A percentile compares a stretch with the other conserved stretches of the same genome.
Evolutionary conservation across 768 basidiomycete species (phyloP).

Genomic region (Harrya chromipes): DNA sequence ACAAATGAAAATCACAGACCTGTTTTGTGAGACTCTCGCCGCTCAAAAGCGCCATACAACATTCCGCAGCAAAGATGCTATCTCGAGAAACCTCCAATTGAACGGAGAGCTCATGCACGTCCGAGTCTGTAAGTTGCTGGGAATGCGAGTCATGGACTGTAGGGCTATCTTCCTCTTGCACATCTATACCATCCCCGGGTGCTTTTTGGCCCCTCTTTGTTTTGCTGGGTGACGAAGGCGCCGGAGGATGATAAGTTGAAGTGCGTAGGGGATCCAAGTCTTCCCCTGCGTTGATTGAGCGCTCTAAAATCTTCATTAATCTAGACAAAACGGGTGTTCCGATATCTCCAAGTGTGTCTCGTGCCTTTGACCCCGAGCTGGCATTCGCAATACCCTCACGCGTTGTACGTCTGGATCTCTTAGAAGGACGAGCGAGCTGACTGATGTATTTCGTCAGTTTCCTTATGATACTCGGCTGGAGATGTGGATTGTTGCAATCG

Average conservation of each 20-base stretch:
- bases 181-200: background rate
- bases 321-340: constrained; percentile 61
- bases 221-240: constrained; percentile 37
- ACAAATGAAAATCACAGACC: constrained; percentile 41
- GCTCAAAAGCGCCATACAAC: constrained; percentile 71
- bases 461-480: constrained; percentile 54
- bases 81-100: constrained; percentile 63
- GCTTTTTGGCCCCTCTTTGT: constrained; percentile 48
- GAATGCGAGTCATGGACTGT: constrained; percentile 7
- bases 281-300: constrained; percentile 74
- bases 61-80: constrained; percentile 80
- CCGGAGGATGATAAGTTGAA: constrained; percentile 18
- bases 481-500: constrained; percentile 57
- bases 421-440: constrained; percentile 63
- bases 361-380: constrained; percentile 39
- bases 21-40: constrained; percentile 84
- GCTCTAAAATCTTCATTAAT: constrained; percentile 72
- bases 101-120: constrained; percentile 50
- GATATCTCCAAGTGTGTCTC: constrained; percentile 64
- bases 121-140: constrained; percentile 39
- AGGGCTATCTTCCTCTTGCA: background rate
- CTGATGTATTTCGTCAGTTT: constrained; percentile 71
- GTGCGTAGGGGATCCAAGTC: constrained; percentile 67
- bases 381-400: constrained; percentile 34
- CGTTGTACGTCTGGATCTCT: constrained; percentile 55